Conservation (phyloP, 164 flowering plant genomes). For the Stephania japonica region DNA sequence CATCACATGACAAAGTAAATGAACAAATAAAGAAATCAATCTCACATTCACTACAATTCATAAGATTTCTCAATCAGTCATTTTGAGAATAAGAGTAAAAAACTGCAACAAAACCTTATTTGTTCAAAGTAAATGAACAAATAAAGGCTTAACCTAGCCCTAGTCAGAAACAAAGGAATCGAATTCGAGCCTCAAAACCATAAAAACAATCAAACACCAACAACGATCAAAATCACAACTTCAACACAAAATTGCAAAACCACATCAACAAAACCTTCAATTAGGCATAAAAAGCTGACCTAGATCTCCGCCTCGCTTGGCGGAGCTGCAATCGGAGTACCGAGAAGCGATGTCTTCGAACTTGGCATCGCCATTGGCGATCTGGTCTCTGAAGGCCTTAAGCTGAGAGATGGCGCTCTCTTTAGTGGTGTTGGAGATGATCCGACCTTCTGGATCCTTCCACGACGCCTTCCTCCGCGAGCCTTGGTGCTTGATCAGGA, state of each 20-base stretch:
- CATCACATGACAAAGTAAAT: too few relatives aligned
- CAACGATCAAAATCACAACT: neutral
- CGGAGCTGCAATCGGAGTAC: conserved; percentile 89
- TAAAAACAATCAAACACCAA: neutral
- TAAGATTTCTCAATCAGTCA: too few relatives aligned
- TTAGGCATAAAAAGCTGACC: conserved; percentile 34
- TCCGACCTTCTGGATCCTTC: conserved; percentile 89
- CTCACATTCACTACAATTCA: neutral
- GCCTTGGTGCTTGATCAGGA: conserved; percentile 85
- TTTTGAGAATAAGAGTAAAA: too few relatives aligned
- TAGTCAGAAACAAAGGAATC: neutral
- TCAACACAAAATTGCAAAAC: neutral
- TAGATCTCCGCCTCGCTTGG: conserved; percentile 98
- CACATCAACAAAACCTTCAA: neutral
- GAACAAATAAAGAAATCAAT: neutral
- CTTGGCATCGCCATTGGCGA: conserved; percentile 61
- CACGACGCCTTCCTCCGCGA: conserved; percentile 88
- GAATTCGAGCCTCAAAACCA: neutral
- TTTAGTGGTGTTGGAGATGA: conserved; percentile 60
- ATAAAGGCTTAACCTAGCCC: neutral
- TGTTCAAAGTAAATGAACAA: too few relatives aligned
- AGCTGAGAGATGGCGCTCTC: conserved; percentile 72
- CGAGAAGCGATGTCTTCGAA: conserved; percentile 70
- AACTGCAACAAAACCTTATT: too few relatives aligned
- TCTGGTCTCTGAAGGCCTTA: conserved; percentile 54